phyloP scores from a whole-genome alignment of 2,329 filamentous ascomycete genomes.

The Aspergillus oerlinghausenensis region DNA sequence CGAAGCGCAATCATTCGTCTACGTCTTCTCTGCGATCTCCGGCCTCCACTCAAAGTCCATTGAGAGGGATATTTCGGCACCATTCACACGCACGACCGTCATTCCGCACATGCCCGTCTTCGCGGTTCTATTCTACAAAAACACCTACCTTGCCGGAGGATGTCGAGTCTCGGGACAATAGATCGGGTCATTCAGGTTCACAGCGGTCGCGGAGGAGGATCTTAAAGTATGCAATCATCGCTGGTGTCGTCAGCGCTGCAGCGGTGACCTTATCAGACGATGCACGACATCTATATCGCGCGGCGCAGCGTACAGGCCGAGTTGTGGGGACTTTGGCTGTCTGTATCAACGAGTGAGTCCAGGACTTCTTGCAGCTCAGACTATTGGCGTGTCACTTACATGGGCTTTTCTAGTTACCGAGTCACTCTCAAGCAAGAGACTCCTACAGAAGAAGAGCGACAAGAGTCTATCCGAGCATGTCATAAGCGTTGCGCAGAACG shows the following conservation, averaged over 20 bases:
- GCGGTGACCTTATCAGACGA: conserved; percentile 57
- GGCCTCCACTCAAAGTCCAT: not conserved
- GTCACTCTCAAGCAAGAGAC: conserved; percentile 68
- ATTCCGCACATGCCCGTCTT: not conserved
- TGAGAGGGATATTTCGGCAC: not conserved
- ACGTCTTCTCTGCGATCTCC: not conserved
- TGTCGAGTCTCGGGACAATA: conserved; percentile 6
- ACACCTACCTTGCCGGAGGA: conserved; percentile 12
- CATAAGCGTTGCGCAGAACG: conserved; percentile 89
- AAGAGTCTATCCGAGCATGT: conserved; percentile 70
- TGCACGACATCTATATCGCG: conserved; percentile 70
- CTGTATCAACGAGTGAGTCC: conserved; percentile 79
- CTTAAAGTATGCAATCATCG: conserved; percentile 30
- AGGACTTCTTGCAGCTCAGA: not conserved
- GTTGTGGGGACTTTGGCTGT: conserved; percentile 70
- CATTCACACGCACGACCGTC: not conserved
- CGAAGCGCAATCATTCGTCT: not conserved
- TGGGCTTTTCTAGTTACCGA: conserved; percentile 64
- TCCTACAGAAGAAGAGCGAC: conserved; percentile 60
- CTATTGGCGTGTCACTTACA: conserved; percentile 9
- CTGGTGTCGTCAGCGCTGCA: conserved; percentile 37
- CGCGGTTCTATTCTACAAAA: conserved; percentile 16
- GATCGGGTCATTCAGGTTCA: conserved; percentile 7
- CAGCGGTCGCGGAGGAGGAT: conserved; percentile 18
- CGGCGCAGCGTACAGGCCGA: conserved; percentile 70